Conservation (phyloP, 352 stramenopile species). For the Peronospora farinosa region DNA sequence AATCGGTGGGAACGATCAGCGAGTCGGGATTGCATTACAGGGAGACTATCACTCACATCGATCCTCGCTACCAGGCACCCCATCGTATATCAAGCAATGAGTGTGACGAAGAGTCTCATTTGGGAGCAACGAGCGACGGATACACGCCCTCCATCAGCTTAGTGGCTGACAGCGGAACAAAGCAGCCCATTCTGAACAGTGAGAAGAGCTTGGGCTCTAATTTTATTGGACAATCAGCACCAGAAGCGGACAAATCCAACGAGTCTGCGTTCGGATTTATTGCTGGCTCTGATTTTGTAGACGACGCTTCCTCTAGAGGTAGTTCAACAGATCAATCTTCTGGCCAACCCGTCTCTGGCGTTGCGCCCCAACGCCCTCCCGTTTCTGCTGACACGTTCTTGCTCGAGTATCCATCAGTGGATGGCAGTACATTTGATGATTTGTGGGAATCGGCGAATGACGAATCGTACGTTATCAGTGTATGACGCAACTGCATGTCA, state of each 20-base stretch:
- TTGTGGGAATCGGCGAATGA: conserved; percentile 72
- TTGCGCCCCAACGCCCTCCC: conserved; percentile 26
- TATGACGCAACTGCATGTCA: neutral
- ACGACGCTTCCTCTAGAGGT: conserved; percentile 40
- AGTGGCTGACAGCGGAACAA: conserved; percentile 22
- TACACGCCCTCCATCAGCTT: conserved; percentile 37
- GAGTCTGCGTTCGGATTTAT: conserved; percentile 82
- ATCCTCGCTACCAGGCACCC: conserved; percentile 36
- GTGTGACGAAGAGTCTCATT: conserved; percentile 47
- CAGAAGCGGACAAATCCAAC: conserved; percentile 16
- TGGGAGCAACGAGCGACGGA: conserved; percentile 41
- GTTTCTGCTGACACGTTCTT: conserved; percentile 59
- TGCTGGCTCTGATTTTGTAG: conserved; percentile 31
- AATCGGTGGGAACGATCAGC: conserved; percentile 29
- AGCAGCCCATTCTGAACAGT: conserved; percentile 19
- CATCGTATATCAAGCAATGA: conserved; percentile 50
- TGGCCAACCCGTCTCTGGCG: conserved; percentile 29
- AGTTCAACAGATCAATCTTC: conserved; percentile 44
- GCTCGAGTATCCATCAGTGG: conserved; percentile 35
- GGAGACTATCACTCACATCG: conserved; percentile 30
- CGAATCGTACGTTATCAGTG: conserved; percentile 50
- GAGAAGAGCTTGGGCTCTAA: conserved; percentile 28
- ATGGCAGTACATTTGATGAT: conserved; percentile 55
- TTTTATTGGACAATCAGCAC: conserved; percentile 22
- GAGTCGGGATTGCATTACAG: conserved; percentile 25